These are phyloP conservation scores for Bothia castanella DNA, from an alignment of 1,284 basidiomycete genomes.

Conservation along the genomic window DNA sequence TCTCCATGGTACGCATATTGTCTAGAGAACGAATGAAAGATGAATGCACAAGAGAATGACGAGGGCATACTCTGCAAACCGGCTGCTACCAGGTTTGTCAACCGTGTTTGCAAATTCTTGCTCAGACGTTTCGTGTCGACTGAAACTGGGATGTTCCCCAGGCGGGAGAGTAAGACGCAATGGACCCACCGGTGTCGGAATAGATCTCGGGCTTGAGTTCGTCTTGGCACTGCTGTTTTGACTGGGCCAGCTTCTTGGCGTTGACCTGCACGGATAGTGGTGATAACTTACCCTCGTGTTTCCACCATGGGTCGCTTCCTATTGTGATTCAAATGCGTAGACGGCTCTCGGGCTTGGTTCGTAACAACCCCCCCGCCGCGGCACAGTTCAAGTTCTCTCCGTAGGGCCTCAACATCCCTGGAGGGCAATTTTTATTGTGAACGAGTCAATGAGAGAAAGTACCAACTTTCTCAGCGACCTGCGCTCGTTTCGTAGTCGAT, in stretches of 20 bases:
- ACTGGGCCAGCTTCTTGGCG: conserved; percentile 15
- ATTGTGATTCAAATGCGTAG: conserved; percentile 45
- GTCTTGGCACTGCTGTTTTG: conserved; percentile 35
- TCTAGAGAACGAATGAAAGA: conserved; percentile 35
- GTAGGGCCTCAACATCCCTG: conserved; percentile 52
- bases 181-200: conserved; percentile 48
- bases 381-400: conserved; percentile 47
- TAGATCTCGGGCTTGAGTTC: conserved; percentile 55
- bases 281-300: conserved; percentile 42
- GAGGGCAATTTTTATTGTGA: conserved; percentile 9
- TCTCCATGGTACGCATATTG: conserved; percentile 57
- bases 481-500: conserved; percentile 40
- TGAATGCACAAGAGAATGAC: conserved; percentile 6
- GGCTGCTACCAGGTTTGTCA: conserved; percentile 45
- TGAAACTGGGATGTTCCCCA: conserved; percentile 48
- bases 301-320: conserved; percentile 60
- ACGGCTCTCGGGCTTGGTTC: conserved; percentile 34
- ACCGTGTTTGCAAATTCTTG: conserved; percentile 21
- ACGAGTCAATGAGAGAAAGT: neutral
- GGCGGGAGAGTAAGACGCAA: conserved; percentile 57
- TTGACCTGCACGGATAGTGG: conserved; percentile 9
- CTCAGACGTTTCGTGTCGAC: conserved; percentile 29
- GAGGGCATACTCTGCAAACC: conserved; percentile 44
- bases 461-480: conserved; percentile 52
- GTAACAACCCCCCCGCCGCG: conserved; percentile 28